Base-by-base conservation (phyloP, 805 yeast species). In the Metschnikowia cerradonensis region DNA sequence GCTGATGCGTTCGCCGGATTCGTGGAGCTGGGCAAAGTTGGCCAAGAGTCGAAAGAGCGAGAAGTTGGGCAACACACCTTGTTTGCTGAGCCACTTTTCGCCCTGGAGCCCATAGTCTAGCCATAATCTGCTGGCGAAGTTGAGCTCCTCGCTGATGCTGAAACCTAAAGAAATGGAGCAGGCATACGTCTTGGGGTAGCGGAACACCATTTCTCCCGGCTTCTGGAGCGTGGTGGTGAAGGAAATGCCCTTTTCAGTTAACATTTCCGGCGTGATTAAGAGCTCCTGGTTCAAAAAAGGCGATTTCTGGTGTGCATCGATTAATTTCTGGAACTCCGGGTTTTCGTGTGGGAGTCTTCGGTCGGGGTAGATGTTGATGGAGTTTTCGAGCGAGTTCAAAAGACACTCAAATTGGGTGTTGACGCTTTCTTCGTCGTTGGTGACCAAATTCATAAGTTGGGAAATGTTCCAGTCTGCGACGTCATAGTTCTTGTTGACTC, bases 91-190 rank as follows among this genome's bases (percentile, higher is more conserved):
- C 86, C 86, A 83, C 31, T 64, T 58, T 37, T 77, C 80, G 0
- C 81, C 81, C 33, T 76, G 79, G 1, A 70, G 17, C 0, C 82
- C 77, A 47, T 72, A 63, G 3, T 70, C 65, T 10, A 85, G 58
- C 90, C 91, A 86, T 7, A 73, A 65, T 10, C 62, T 55, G 1
- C 86, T 73, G 0, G 87, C 86, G 68, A 84, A 78, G 49, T 76
- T 75, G 2, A 78, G 80, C 34, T 76, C 72, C 63, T 86, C 88
- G 47, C 79, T 75, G 5, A 84, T 63, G 39, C 75, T 75, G 46
- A 81, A 73, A 0, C 90, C 90, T 14, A 80, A 62, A 0, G 84
- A 80, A 3, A 83, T 60, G 4, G 63, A 67, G 13, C 81, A 63
- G 1, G 84, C 69, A 60, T 80, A 84, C 0, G 79, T 60, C 49